Evolutionary conservation across 305 asterid species (phyloP).

Genomic region (Fraxinus angustifolia): DNA sequence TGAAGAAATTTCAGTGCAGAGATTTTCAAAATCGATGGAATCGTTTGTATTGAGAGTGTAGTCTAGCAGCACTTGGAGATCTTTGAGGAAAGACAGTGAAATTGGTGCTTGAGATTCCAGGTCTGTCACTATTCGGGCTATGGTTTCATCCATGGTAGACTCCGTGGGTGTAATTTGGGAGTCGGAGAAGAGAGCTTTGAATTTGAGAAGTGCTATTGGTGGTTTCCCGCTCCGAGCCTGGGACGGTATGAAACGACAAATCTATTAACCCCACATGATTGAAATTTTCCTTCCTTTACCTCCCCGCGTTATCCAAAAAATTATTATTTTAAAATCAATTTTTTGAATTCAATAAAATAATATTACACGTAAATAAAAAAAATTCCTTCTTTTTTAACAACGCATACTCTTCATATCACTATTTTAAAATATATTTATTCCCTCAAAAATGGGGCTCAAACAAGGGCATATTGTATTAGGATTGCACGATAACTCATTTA

Average conservation of each 20-base stretch:
- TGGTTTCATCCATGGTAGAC: conserved; percentile 60
- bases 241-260: not conserved
- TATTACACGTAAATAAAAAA: too few relatives aligned
- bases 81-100: conserved; percentile 47
- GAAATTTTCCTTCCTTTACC: too few relatives aligned
- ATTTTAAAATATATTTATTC: too few relatives aligned
- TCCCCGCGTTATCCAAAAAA: too few relatives aligned
- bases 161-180: not conserved
- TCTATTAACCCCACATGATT: not conserved
- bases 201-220: not conserved
- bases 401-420: too few relatives aligned
- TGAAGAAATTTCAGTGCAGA: conserved; percentile 61
- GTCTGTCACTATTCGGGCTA: conserved; percentile 47
- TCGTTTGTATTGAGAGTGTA: conserved; percentile 48
- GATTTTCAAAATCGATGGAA: conserved; percentile 47
- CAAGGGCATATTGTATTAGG: too few relatives aligned
- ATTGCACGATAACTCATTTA: too few relatives aligned
- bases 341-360: too few relatives aligned
- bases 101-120: conserved; percentile 52
- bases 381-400: too few relatives aligned
- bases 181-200: not conserved
- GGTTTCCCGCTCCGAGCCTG: not conserved
- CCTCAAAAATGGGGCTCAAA: too few relatives aligned
- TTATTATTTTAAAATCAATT: too few relatives aligned
- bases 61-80: conserved; percentile 58